These are phyloP conservation scores for Tolypocladium cylindrosporum DNA, from an alignment of 2,329 filamentous ascomycete genomes.

Conservation along the genomic window DNA sequence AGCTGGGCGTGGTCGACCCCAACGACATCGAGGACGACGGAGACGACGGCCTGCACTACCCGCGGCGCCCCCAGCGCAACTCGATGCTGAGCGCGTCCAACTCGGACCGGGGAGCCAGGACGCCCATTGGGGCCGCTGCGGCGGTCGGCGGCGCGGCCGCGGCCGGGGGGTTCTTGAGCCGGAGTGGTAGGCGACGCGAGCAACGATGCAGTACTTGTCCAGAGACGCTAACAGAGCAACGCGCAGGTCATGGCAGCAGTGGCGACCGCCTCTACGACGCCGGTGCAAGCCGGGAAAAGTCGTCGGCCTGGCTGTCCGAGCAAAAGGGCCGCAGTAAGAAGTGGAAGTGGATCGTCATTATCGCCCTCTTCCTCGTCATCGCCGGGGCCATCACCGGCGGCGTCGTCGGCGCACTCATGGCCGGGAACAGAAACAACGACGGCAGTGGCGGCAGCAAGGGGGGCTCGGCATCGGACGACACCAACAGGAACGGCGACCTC, in stretches of 20 bases:
- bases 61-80: conserved; percentile 31
- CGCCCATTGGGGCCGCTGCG: conserved; percentile 25
- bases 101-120: conserved; percentile 20
- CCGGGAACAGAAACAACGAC: conserved; percentile 33
- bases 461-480: conserved; percentile 49
- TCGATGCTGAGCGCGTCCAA: conserved; percentile 51
- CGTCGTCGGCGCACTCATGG: conserved; percentile 61
- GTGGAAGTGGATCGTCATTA: conserved; percentile 59
- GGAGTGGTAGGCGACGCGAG: conserved; percentile 10
- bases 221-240: not conserved
- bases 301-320: conserved; percentile 8
- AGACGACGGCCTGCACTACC: conserved; percentile 66
- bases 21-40: conserved; percentile 78
- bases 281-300: conserved; percentile 8
- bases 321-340: conserved; percentile 51
- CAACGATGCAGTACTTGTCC: not conserved
- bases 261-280: conserved; percentile 1
- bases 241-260: not conserved
- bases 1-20: conserved; percentile 58
- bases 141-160: conserved; percentile 34
- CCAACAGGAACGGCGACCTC: conserved; percentile 57
- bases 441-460: conserved; percentile 8
- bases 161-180: conserved; percentile 19
- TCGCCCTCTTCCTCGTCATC: conserved; percentile 54
- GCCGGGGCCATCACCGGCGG: conserved; percentile 64